Percentiles rank a stretch among this genome's conserved stretches.
phyloP scores from a whole-genome alignment of 352 stramenopile genomes.

The Globisporangium splendens region DNA sequence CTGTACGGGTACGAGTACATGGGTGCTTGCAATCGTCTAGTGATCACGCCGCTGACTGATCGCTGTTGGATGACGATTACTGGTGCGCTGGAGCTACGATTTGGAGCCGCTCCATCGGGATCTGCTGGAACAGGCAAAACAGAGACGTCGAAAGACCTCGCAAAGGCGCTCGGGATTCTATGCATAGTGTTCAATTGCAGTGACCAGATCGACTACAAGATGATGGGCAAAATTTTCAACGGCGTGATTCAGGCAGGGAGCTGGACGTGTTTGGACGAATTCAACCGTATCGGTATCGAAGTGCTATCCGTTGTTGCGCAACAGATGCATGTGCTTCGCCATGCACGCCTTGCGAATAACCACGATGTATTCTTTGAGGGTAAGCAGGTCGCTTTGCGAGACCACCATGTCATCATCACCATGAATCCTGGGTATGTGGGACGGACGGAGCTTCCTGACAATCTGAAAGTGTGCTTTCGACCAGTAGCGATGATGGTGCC shows the following conservation, averaged over 20 bases:
- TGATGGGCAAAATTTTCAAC: conserved; percentile 86
- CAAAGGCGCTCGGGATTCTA: conserved; percentile 86
- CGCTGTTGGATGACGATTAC: conserved; percentile 94
- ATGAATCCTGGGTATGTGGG: conserved; percentile 87
- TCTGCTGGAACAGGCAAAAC: conserved; percentile 92
- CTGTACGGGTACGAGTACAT: conserved; percentile 93
- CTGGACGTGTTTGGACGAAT: conserved; percentile 89
- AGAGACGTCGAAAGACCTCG: conserved; percentile 94
- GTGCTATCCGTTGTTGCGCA: conserved; percentile 87
- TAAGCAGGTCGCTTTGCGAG: conserved; percentile 43
- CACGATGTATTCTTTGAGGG: conserved; percentile 55
- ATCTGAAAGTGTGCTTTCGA: conserved; percentile 81
- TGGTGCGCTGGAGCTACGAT: conserved; percentile 81
- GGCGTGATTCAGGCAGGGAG: conserved; percentile 70
- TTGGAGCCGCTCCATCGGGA: conserved; percentile 86
- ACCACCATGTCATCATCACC: conserved; percentile 84
- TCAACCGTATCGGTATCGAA: conserved; percentile 89
- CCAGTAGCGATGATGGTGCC: conserved; percentile 89
- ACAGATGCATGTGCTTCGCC: conserved; percentile 71
- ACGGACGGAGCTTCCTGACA: conserved; percentile 80
- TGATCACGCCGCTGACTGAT: conserved; percentile 93
- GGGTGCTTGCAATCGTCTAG: conserved; percentile 83
- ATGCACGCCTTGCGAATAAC: conserved; percentile 33
- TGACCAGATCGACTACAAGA: conserved; percentile 92
- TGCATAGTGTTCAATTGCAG: conserved; percentile 97